Evolutionary conservation across 73 alveolate genomes (phyloP).

Genomic region (Symbiodinium natans): DNA sequence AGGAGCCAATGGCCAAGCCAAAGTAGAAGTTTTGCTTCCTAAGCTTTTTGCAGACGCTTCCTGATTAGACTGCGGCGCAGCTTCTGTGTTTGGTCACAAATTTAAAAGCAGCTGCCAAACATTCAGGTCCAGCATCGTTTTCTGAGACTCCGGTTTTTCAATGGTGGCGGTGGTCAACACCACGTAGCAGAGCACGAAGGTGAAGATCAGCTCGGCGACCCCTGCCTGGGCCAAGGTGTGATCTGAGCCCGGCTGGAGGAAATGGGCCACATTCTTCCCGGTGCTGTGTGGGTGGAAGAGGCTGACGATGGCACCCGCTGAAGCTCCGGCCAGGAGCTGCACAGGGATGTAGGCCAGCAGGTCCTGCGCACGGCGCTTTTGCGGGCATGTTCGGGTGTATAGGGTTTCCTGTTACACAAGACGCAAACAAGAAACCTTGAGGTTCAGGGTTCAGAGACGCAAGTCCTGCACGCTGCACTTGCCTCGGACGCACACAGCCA

Average conservation of each 20-base stretch:
- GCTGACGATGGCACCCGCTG: not conserved
- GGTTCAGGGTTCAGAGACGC: too few relatives aligned
- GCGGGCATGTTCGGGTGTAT: too few relatives aligned
- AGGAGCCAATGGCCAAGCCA: conserved; percentile 13
- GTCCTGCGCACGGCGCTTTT: not conserved
- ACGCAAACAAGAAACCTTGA: too few relatives aligned
- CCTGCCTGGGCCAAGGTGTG: conserved; percentile 10
- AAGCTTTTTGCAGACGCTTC: not conserved
- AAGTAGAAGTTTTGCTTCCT: conserved; percentile 6
- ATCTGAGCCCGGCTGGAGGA: not conserved
- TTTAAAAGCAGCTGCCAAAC: too few relatives aligned
- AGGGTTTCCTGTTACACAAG: too few relatives aligned
- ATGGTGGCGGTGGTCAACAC: conserved; percentile 4
- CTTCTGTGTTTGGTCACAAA: too few relatives aligned
- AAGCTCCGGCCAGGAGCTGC: not conserved
- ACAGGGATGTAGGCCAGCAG: not conserved
- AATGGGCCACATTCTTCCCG: not conserved
- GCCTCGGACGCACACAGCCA: not conserved
- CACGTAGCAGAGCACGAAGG: conserved; percentile 6
- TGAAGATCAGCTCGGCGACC: conserved; percentile 7
- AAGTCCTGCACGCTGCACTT: not conserved
- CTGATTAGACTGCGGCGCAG: too few relatives aligned
- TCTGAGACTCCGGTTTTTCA: not conserved
- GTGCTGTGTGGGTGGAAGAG: not conserved
- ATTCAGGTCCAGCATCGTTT: not conserved